Conservation (phyloP, 768 basidiomycete genomes). For the Trametes cingulata region DNA sequence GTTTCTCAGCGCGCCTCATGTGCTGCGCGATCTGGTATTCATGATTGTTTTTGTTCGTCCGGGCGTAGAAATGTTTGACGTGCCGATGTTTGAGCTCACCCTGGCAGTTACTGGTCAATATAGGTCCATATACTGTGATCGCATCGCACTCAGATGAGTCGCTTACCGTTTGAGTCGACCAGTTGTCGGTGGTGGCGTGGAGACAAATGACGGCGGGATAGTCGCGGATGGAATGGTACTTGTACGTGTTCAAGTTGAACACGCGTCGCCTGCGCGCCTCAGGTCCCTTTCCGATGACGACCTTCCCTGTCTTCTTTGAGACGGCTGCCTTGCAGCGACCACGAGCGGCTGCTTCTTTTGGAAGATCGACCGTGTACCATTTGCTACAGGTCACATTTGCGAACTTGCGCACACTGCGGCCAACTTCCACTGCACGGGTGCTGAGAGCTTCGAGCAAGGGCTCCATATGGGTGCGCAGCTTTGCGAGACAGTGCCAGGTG, state of each 20-base stretch:
- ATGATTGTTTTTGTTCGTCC: conserved; percentile 38
- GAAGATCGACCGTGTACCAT: background rate
- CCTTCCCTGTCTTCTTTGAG: background rate
- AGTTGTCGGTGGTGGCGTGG: conserved; percentile 29
- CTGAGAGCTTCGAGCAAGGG: background rate
- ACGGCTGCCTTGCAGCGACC: background rate
- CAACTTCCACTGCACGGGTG: background rate
- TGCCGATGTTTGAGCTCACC: conserved; percentile 40
- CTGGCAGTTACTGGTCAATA: conserved; percentile 23
- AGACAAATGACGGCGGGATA: conserved; percentile 14
- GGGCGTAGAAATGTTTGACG: conserved; percentile 39
- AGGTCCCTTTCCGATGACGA: background rate
- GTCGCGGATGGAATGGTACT: conserved; percentile 30
- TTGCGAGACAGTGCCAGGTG: background rate
- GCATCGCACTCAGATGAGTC: background rate
- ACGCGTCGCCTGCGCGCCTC: background rate
- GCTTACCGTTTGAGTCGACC: conserved; percentile 31
- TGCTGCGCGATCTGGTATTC: conserved; percentile 33
- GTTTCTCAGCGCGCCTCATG: conserved; percentile 20
- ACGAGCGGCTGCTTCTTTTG: background rate
- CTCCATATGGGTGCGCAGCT: background rate
- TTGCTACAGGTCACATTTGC: background rate
- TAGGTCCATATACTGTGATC: no score
- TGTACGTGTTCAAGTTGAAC: conserved; percentile 28
- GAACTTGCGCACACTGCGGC: background rate